These are phyloP conservation scores for Suillus decipiens DNA, from an alignment of 768 basidiomycete genomes.

Conservation along the genomic window DNA sequence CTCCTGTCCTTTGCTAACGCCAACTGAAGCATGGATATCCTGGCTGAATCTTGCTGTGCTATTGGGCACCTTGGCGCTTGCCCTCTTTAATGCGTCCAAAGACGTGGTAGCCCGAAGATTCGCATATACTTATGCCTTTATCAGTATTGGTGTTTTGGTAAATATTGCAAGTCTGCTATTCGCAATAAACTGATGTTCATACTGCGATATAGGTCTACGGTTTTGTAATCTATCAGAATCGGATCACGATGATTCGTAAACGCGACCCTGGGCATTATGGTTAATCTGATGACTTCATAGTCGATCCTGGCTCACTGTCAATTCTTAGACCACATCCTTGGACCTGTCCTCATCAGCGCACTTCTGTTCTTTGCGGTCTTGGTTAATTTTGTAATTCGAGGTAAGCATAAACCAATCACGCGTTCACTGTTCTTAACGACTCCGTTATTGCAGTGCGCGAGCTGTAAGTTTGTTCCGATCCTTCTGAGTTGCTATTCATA, in stretches of 20 bases:
- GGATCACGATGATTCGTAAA: constrained; percentile 88
- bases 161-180: neutral
- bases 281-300: constrained; percentile 36
- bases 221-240: constrained; percentile 80
- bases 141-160: constrained; percentile 74
- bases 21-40: constrained; percentile 76
- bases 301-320: constrained; percentile 7
- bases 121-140: constrained; percentile 78
- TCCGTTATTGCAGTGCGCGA: constrained; percentile 49
- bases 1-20: constrained; percentile 10
- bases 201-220: constrained; percentile 69
- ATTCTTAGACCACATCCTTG: constrained; percentile 69
- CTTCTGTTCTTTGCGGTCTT: constrained; percentile 87
- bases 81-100: constrained; percentile 84
- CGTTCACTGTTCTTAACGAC: constrained; percentile 11
- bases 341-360: constrained; percentile 81
- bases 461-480: constrained; percentile 42
- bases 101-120: constrained; percentile 67
- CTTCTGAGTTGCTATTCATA: neutral
- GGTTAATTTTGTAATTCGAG: constrained; percentile 85
- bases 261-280: constrained; percentile 90
- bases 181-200: neutral
- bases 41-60: constrained; percentile 89
- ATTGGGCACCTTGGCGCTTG: constrained; percentile 81
- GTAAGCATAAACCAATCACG: constrained; percentile 43